phyloP scores from a whole-genome alignment of 768 basidiomycete genomes.

The Psilocybe cyanescens region DNA sequence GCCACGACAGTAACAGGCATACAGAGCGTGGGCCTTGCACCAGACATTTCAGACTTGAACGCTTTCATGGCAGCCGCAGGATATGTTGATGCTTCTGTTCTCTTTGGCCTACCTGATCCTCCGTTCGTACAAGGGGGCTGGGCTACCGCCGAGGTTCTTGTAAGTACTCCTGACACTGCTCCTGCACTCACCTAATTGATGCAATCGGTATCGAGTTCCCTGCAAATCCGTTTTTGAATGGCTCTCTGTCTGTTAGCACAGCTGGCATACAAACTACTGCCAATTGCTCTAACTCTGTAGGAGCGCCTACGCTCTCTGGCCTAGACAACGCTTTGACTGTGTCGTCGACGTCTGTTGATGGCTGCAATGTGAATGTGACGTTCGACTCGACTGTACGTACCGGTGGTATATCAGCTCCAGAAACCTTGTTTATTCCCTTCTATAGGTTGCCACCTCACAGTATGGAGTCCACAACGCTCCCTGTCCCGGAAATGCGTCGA shows the following conservation, averaged over 20 bases:
- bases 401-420: background rate
- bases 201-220: constrained; percentile 41
- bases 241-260: constrained; percentile 54
- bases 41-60: constrained; percentile 46
- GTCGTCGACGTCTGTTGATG: constrained; percentile 47
- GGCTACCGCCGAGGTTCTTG: constrained; percentile 58
- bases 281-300: constrained; percentile 49
- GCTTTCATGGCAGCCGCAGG: constrained; percentile 66
- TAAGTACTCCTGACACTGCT: constrained; percentile 24
- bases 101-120: constrained; percentile 54
- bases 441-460: constrained; percentile 44
- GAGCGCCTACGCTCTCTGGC: constrained; percentile 25
- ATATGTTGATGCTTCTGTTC: constrained; percentile 48
- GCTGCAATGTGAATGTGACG: constrained; percentile 42
- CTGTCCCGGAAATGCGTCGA: constrained; percentile 36
- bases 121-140: constrained; percentile 57
- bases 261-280: constrained; percentile 50
- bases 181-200: background rate
- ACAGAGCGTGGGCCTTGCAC: constrained; percentile 47
- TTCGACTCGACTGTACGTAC: constrained; percentile 41
- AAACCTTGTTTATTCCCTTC: background rate
- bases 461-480: constrained; percentile 49
- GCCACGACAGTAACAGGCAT: constrained; percentile 43
- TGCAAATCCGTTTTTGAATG: constrained; percentile 47
- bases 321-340: constrained; percentile 36